A percentile compares a stretch with the other conserved stretches of the same genome.
Conservation (phyloP, 83 land plant species). For the Picea abies region DNA sequence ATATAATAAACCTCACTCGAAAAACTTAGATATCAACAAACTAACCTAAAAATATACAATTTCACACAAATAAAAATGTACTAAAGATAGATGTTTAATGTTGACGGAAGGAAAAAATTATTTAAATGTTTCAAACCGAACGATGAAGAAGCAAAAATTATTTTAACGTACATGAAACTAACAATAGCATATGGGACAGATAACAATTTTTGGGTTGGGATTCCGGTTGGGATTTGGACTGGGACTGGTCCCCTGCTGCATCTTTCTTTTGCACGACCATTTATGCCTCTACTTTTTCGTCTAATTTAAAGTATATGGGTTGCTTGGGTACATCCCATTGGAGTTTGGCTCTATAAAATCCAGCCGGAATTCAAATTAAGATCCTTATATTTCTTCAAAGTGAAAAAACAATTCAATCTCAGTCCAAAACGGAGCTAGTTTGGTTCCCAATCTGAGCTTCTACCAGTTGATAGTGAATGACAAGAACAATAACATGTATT, state of each 20-base stretch:
- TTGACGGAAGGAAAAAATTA: no score
- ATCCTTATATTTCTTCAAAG: neutral
- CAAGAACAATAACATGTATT: no score
- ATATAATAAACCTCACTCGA: no score
- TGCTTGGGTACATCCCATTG: neutral
- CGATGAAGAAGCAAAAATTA: no score
- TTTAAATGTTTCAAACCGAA: no score
- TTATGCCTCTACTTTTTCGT: neutral
- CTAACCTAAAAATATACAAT: no score
- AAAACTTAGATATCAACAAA: no score
- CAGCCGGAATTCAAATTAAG: neutral
- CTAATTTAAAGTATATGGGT: neutral
- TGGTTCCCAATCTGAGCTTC: neutral
- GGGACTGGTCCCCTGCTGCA: constrained; percentile 21
- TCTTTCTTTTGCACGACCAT: neutral
- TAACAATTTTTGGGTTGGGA: constrained; percentile 24
- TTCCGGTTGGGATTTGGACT: constrained; percentile 33
- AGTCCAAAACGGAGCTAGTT: neutral
- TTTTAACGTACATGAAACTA: no score
- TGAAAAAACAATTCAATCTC: neutral
- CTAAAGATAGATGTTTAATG: no score
- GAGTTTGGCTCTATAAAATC: neutral
- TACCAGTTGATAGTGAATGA: no score
- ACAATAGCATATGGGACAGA: no score
- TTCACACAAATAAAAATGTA: no score